These are phyloP conservation scores for Lachnellula willkommii DNA, from an alignment of 2,329 filamentous ascomycete species.

Conservation along the genomic window DNA sequence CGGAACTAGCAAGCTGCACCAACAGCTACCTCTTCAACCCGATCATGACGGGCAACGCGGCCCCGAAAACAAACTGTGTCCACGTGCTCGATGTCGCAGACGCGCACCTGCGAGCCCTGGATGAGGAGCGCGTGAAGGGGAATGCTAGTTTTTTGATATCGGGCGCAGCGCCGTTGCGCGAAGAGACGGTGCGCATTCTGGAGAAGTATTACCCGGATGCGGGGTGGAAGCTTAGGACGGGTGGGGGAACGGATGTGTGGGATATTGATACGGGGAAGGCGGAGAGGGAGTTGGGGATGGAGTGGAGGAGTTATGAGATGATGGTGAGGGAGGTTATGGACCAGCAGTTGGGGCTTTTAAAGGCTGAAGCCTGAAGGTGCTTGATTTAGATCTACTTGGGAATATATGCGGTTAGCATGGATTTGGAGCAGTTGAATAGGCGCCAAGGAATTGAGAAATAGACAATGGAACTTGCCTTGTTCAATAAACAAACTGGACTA, in stretches of 20 bases:
- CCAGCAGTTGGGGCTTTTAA: constrained; percentile 2
- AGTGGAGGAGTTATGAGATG: constrained; percentile 6
- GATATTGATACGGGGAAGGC: constrained; percentile 1
- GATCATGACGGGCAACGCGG: constrained; percentile 1
- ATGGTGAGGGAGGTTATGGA: constrained; percentile 10
- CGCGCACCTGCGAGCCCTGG: constrained; percentile 5
- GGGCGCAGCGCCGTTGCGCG: background rate
- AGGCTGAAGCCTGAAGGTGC: too few species aligned
- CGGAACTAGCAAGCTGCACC: background rate
- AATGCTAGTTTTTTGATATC: constrained; percentile 1
- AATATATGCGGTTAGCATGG: too few species aligned
- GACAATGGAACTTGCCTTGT: too few species aligned
- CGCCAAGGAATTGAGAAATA: too few species aligned
- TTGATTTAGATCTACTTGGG: too few species aligned
- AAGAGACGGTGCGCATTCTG: constrained; percentile 7
- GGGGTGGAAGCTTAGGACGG: background rate
- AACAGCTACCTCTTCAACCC: constrained; percentile 1
- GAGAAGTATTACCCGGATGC: constrained; percentile 4
- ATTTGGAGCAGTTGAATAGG: too few species aligned
- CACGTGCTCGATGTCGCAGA: constrained; percentile 12
- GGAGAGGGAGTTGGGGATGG: constrained; percentile 8
- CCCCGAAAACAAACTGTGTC: background rate
- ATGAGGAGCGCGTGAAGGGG: background rate
- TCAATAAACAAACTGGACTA: too few species aligned
- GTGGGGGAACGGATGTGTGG: background rate